These are phyloP conservation scores for Kurtzmaniella cleridarum DNA, from an alignment of 805 yeast species.

Conservation along the genomic window DNA sequence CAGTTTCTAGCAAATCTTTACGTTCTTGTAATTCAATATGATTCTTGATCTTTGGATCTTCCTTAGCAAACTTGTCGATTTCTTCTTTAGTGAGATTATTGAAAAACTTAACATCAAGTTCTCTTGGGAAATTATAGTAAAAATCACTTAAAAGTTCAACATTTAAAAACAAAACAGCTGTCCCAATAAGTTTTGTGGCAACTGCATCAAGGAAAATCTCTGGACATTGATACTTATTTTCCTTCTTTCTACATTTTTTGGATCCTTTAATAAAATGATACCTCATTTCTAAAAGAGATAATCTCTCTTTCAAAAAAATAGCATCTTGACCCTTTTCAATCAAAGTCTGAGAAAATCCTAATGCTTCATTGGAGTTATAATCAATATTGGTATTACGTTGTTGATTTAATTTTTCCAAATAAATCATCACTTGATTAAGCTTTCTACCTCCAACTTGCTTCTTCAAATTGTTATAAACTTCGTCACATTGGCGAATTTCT, in stretches of 20 bases:
- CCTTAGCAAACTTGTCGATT: conserved; percentile 85
- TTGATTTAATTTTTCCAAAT: conserved; percentile 48
- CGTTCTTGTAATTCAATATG: conserved; percentile 94
- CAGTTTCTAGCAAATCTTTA: conserved; percentile 81
- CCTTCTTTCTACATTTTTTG: conserved; percentile 69
- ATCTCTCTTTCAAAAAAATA: conserved; percentile 67
- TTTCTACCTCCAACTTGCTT: conserved; percentile 79
- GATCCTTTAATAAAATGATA: conserved; percentile 65
- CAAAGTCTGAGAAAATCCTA: conserved; percentile 77
- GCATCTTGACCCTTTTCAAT: conserved; percentile 82
- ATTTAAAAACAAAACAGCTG: conserved; percentile 87
- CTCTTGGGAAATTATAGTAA: conserved; percentile 93
- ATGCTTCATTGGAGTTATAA: conserved; percentile 56
- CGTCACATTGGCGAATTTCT: conserved; percentile 78
- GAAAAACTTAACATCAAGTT: conserved; percentile 72
- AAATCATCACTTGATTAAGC: conserved; percentile 75
- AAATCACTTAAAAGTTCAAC: conserved; percentile 93
- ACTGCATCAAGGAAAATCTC: conserved; percentile 91
- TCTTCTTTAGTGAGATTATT: conserved; percentile 64
- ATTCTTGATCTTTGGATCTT: conserved; percentile 83
- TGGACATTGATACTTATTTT: conserved; percentile 86
- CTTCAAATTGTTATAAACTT: conserved; percentile 53
- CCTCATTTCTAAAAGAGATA: conserved; percentile 66
- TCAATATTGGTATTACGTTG: conserved; percentile 29
- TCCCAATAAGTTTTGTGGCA: conserved; percentile 83